Base-by-base conservation (phyloP, 2,329 filamentous ascomycete species). In the Phaeosphaeriaceae sp. region DNA sequence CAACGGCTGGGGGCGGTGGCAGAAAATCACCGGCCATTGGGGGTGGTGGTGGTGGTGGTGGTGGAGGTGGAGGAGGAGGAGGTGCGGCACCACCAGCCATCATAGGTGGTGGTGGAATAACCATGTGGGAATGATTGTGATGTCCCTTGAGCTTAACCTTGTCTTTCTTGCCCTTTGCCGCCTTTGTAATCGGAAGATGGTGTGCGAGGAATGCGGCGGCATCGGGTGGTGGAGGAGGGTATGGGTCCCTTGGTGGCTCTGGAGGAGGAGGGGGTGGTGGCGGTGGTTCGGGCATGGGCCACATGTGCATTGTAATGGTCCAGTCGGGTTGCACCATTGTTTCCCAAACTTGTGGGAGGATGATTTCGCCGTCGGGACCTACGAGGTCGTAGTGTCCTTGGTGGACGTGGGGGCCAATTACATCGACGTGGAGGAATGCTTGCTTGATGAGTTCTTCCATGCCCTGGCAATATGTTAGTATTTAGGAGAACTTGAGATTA, bases 401-500 rank as follows among this genome's bases (percentile, higher is more conserved):
- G 26, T 75, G 71, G 6, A 80, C 76, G 48, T 78, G 76, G 32
- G 73, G 71, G 29, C 76, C 74, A 21, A 80, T 74, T 21, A 72
- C 66, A 42, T 79, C 77, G 23, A 79, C 73, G 52, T 79, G 76
- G 17, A 75, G 58, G 62, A 79, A 80, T 16, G 78, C 77, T 62
- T 80, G 77, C 54, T 76, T 75, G 68, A 80, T 79, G 39, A 80
- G 68, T 23, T 69, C 67, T 54, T 79, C 75, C 77, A 80, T 79
- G 29, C 77, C 76, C 70, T 79, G 42, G n/a, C 38, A 84, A 77
- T 96, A 96, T 60, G 87, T 87, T 71, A 96, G 90, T 11, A 20
- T 6, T 35, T 13, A 7, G 11, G n/a, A 15, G 8, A 3, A 11
- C n/a, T 15, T 3, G 17, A 18, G 1, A 1, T 18, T 34, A 7